phyloP scores from a whole-genome alignment of 345 rosid species.

The Raphanus raphanistrum region DNA sequence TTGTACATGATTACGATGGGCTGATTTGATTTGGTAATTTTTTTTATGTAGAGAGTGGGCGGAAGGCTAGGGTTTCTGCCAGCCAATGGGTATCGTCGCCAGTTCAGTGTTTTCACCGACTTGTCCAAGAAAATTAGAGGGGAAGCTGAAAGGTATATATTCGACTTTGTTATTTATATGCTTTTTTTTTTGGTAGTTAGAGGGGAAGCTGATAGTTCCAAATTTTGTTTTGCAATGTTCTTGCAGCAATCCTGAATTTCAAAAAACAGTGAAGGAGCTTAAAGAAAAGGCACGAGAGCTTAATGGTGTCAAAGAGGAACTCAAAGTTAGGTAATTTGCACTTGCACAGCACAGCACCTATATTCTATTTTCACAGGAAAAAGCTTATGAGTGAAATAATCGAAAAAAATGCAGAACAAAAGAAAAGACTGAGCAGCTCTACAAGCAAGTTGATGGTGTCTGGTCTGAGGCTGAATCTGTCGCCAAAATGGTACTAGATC shows the following conservation, averaged over 20 bases:
- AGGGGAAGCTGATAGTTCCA: slow-evolving; percentile 57
- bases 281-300: slow-evolving; percentile 74
- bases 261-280: slow-evolving; percentile 71
- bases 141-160: slow-evolving; percentile 47
- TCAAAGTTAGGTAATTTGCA: slow-evolving; percentile 67
- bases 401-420: slow-evolving; percentile 76
- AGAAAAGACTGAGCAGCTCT: slow-evolving; percentile 85
- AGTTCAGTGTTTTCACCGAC: slow-evolving; percentile 73
- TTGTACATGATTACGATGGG: slow-evolving; percentile 20
- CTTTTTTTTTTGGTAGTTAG: slow-evolving; percentile 35
- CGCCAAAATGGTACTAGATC: slow-evolving; percentile 58
- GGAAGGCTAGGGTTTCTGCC: slow-evolving; percentile 43
- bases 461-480: slow-evolving; percentile 93
- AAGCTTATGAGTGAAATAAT: slow-evolving; percentile 58
- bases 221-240: not conserved
- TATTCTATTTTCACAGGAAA: slow-evolving; percentile 59
- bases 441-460: slow-evolving; percentile 78
- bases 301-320: slow-evolving; percentile 66
- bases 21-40: not conserved
- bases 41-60: slow-evolving; percentile 42
- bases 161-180: not conserved
- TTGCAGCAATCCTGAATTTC: slow-evolving; percentile 72
- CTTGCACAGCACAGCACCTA: slow-evolving; percentile 29
- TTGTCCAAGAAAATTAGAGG: slow-evolving; percentile 77
- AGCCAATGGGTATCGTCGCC: slow-evolving; percentile 49